Percentiles rank a stretch among this genome's conserved stretches.
Evolutionary conservation across 2,329 filamentous ascomycete genomes (phyloP).

Genomic region (Colletotrichum lentis): DNA sequence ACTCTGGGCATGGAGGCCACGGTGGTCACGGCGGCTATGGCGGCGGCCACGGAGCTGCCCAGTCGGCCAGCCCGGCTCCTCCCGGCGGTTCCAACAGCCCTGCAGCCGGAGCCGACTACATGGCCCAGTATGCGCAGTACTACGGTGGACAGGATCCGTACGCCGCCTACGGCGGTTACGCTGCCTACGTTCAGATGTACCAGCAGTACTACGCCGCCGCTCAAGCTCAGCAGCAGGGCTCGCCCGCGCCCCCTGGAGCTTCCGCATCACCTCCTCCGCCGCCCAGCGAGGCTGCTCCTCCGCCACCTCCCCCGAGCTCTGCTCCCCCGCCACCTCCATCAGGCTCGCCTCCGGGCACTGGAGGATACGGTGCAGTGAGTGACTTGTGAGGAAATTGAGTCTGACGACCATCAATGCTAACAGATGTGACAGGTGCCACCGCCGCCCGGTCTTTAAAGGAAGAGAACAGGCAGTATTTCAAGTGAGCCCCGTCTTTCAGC

Average conservation of each 20-base stretch:
- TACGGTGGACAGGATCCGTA: conserved; percentile 82
- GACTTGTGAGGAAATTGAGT: not conserved
- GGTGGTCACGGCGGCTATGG: conserved; percentile 46
- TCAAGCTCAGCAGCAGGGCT: conserved; percentile 58
- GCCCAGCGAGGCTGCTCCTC: conserved; percentile 67
- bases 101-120: conserved; percentile 66
- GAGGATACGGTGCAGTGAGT: conserved; percentile 72
- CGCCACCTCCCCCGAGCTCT: conserved; percentile 66
- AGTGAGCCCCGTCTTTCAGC: not conserved
- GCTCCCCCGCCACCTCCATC: conserved; percentile 62
- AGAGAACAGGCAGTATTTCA: not conserved
- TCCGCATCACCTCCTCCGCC: conserved; percentile 65
- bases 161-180: conserved; percentile 88
- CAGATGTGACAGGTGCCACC: conserved; percentile 60
- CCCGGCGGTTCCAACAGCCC: conserved; percentile 49
- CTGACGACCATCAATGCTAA: conserved; percentile 1
- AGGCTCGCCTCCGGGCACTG: conserved; percentile 60
- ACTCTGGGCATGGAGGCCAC: conserved; percentile 43
- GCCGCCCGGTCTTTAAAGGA: conserved; percentile 60
- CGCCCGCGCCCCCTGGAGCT: conserved; percentile 57
- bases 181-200: conserved; percentile 77
- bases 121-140: conserved; percentile 84
- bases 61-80: conserved; percentile 42
- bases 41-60: conserved; percentile 36
- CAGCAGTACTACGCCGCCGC: conserved; percentile 72